Base-by-base conservation (phyloP, 129 eudicot species). In the Mikania micrantha region DNA sequence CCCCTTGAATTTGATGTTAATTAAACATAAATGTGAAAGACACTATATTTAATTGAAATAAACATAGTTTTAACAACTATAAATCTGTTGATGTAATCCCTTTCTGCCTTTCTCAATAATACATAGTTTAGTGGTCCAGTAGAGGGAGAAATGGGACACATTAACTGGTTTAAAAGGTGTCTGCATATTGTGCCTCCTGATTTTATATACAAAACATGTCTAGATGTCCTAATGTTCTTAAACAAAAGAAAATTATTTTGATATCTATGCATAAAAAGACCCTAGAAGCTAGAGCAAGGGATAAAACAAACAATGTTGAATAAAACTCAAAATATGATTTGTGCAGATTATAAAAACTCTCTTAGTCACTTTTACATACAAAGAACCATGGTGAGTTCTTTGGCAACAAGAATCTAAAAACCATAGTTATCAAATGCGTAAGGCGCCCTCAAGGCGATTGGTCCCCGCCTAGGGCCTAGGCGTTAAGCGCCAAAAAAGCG, bases 391-490 rank as follows among this genome's bases (percentile, higher is more conserved):
- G 29, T 3, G 31, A 52, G 31, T 29, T 45, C 58, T 44, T 16
- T 44, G 58, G 59, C 7, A 66, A 28, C 27, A 45, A 66, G 71
- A 66, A 66, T 38, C 60, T 31, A 31, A 27, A 48, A 5, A 19
- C 56, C 2, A 3, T n/a, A 20, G 11, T 38, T 7, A 0, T 31
- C 35, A 31, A n/a, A n/a, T n/a, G n/a, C n/a, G n/a, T n/a, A n/a
- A n/a, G n/a, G n/a, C n/a, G n/a, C n/a, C n/a, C n/a, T n/a, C n/a
- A n/a, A n/a, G n/a, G n/a, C n/a, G n/a, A n/a, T n/a, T n/a, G n/a
- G n/a, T n/a, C n/a, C n/a, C n/a, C n/a, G n/a, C n/a, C n/a, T n/a
- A n/a, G n/a, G n/a, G n/a, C n/a, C n/a, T n/a, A n/a, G n/a, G n/a
- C n/a, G n/a, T n/a, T n/a, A n/a, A n/a, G n/a, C n/a, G n/a, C n/a